Conservation (phyloP, 768 basidiomycete species). For the Cyclocybe aegerita region DNA sequence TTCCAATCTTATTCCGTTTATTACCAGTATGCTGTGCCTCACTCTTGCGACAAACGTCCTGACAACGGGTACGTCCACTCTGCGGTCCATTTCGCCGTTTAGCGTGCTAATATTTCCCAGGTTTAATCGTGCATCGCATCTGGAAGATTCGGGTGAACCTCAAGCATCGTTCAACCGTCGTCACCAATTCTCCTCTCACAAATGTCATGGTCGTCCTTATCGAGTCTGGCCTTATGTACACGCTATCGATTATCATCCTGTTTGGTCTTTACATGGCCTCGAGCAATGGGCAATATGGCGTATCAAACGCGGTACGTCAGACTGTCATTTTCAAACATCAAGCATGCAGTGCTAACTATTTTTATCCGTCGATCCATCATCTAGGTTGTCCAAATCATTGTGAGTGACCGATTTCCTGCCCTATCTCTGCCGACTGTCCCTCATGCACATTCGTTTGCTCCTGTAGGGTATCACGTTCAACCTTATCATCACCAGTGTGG, state of each 20-base stretch:
- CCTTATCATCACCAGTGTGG: conserved; percentile 22
- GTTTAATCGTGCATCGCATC: conserved; percentile 36
- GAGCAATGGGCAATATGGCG: conserved; percentile 35
- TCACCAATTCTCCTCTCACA: conserved; percentile 22
- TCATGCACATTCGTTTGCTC: not conserved
- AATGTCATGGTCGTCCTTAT: conserved; percentile 31
- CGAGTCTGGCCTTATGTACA: conserved; percentile 41
- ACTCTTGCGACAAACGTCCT: conserved; percentile 35
- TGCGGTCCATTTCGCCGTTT: not conserved
- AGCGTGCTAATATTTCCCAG: conserved; percentile 14
- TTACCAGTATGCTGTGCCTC: conserved; percentile 34
- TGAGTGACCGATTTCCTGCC: conserved; percentile 11
- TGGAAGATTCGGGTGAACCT: conserved; percentile 30
- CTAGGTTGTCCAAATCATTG: conserved; percentile 43
- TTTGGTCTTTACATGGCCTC: conserved; percentile 34
- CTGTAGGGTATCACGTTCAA: conserved; percentile 28
- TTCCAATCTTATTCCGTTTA: conserved; percentile 30
- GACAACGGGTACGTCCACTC: conserved; percentile 31
- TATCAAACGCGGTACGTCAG: conserved; percentile 35
- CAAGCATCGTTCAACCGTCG: conserved; percentile 19
- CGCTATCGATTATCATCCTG: conserved; percentile 31
- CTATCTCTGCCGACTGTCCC: not conserved
- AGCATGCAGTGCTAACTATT: not conserved
- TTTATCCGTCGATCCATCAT: not conserved
- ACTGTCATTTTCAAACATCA: not conserved